These are phyloP conservation scores for Cruciata laevipes DNA, from an alignment of 257 asterid species.

Conservation along the genomic window DNA sequence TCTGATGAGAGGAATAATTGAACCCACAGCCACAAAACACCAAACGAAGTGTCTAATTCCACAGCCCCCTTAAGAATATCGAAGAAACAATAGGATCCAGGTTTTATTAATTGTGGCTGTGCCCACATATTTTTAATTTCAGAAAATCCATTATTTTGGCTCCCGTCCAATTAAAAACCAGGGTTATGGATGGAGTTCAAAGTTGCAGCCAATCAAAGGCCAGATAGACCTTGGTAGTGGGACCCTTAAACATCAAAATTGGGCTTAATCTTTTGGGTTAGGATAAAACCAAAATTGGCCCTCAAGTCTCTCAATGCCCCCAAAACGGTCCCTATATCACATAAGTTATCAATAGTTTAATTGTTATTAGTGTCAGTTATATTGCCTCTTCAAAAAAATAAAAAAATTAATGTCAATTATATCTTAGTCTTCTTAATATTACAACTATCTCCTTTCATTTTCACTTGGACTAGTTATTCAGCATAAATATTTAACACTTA, in stretches of 20 bases:
- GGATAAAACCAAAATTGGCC: constrained; percentile 19
- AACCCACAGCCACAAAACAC: constrained; percentile 21
- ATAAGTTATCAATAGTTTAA: neutral
- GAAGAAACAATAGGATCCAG: constrained; percentile 12
- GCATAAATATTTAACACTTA: too few relatives aligned
- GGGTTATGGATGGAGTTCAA: constrained; percentile 30
- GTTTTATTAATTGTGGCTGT: neutral
- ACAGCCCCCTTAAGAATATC: constrained; percentile 8
- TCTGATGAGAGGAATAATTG: constrained; percentile 24
- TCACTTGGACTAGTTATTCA: too few relatives aligned
- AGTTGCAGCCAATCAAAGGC: constrained; percentile 39
- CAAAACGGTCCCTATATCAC: neutral
- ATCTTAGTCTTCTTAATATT: neutral
- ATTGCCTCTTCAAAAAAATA: too few relatives aligned
- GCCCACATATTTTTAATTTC: constrained; percentile 12
- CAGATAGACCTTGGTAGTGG: constrained; percentile 22
- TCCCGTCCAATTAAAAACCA: constrained; percentile 37
- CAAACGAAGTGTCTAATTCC: constrained; percentile 20
- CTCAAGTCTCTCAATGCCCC: neutral
- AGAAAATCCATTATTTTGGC: constrained; percentile 47
- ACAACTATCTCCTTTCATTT: neutral
- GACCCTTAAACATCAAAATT: constrained; percentile 17
- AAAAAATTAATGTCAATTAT: too few relatives aligned
- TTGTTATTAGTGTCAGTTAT: too few relatives aligned
- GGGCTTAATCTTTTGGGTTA: constrained; percentile 12